Conservation (phyloP, 352 stramenopile genomes). For the Salisapilia sapeloensis region DNA sequence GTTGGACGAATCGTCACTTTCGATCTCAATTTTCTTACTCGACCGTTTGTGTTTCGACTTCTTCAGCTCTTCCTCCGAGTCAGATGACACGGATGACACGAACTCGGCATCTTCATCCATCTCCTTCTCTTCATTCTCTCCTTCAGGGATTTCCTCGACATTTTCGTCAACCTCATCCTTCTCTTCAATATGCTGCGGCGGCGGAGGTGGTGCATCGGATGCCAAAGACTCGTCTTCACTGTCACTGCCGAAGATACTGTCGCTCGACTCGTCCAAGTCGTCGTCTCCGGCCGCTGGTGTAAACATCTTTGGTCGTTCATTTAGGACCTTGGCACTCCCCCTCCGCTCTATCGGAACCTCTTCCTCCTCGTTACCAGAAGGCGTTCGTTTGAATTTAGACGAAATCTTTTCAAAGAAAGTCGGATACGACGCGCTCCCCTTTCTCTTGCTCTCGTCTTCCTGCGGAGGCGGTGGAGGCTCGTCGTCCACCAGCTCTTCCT, state of each 20-base stretch:
- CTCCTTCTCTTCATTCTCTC: too few relatives aligned
- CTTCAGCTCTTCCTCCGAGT: too few relatives aligned
- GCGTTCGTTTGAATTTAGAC: conserved; percentile 59
- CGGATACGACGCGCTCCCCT: conserved; percentile 20
- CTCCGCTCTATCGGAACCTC: too few relatives aligned
- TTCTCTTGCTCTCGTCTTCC: too few relatives aligned
- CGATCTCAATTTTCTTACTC: too few relatives aligned
- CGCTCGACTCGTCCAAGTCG: conserved; percentile 69
- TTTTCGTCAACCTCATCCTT: too few relatives aligned
- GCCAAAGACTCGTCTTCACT: conserved; percentile 4
- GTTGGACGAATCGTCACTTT: conserved; percentile 32
- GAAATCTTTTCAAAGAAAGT: conserved; percentile 79
- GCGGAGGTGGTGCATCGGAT: neutral
- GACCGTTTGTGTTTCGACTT: too few relatives aligned
- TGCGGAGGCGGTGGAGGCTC: neutral
- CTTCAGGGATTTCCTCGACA: too few relatives aligned
- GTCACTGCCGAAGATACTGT: conserved; percentile 74
- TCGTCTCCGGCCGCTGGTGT: conserved; percentile 40
- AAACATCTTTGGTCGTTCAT: conserved; percentile 61
- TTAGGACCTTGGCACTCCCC: conserved; percentile 30
- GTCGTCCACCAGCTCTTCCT: conserved; percentile 19
- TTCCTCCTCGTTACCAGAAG: too few relatives aligned
- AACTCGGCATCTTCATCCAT: too few relatives aligned
- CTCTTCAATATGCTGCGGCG: neutral
- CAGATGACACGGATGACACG: too few relatives aligned